Percentiles rank a stretch among this genome's conserved stretches.
Conservation (phyloP, 179 eudicot species). For the Nepenthes alata region DNA sequence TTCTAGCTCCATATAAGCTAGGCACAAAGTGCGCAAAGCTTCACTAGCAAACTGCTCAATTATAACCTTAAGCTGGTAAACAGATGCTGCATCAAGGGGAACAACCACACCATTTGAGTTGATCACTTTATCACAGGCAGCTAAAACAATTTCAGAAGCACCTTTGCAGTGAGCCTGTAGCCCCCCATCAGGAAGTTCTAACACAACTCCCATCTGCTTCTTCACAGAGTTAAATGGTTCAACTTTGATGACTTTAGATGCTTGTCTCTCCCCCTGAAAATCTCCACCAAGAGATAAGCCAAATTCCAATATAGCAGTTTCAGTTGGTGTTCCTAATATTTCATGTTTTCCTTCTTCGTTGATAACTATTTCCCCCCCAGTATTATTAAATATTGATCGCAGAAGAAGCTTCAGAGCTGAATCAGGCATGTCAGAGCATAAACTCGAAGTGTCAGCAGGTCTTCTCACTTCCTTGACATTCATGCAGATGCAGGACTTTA, state of each 20-base stretch:
- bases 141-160: slow-evolving; percentile 86
- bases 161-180: slow-evolving; percentile 69
- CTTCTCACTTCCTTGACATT: slow-evolving; percentile 34
- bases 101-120: slow-evolving; percentile 58
- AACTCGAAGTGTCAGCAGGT: slow-evolving; percentile 16
- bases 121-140: slow-evolving; percentile 63
- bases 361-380: slow-evolving; percentile 76
- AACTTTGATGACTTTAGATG: slow-evolving; percentile 46
- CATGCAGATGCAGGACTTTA: slow-evolving; percentile 68
- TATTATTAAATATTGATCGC: slow-evolving; percentile 71
- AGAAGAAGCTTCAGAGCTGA: slow-evolving; percentile 39
- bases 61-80: slow-evolving; percentile 41
- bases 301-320: slow-evolving; percentile 70
- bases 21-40: slow-evolving; percentile 80
- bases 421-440: slow-evolving; percentile 44
- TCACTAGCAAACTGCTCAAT: slow-evolving; percentile 72
- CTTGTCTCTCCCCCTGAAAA: slow-evolving; percentile 46
- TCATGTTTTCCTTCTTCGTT: slow-evolving; percentile 56
- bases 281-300: slow-evolving; percentile 78
- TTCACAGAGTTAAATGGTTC: slow-evolving; percentile 89
- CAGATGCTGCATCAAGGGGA: slow-evolving; percentile 38
- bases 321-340: slow-evolving; percentile 83
- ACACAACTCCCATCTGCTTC: slow-evolving; percentile 78
- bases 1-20: slow-evolving; percentile 65
- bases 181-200: slow-evolving; percentile 68